Percentiles rank a stretch among this genome's conserved stretches.
These are phyloP conservation scores for Vanrija humicola DNA, from an alignment of 1,284 basidiomycete species.

Conservation along the genomic window DNA sequence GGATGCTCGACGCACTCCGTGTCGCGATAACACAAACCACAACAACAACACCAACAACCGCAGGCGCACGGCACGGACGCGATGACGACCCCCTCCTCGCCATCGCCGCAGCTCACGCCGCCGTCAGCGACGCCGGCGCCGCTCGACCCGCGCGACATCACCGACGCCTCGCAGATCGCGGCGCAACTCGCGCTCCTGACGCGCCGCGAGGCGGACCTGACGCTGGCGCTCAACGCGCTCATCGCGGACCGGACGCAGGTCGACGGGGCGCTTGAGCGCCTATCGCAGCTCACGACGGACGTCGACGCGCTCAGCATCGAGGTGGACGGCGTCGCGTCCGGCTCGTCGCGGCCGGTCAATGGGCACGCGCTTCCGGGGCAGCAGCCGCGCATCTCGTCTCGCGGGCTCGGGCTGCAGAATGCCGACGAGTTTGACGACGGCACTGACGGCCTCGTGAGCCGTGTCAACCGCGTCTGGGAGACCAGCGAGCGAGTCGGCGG, in stretches of 20 bases:
- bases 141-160: slow-evolving; percentile 35
- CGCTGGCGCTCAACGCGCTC: slow-evolving; percentile 67
- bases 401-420: slow-evolving; percentile 32
- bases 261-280: slow-evolving; percentile 59
- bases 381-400: neutral
- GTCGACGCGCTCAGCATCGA: slow-evolving; percentile 63
- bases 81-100: slow-evolving; percentile 2
- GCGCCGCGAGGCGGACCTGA: slow-evolving; percentile 70
- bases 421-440: slow-evolving; percentile 15
- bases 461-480: slow-evolving; percentile 50
- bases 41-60: too few relatives aligned
- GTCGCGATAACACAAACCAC: too few relatives aligned
- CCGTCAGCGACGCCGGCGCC: slow-evolving; percentile 15
- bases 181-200: slow-evolving; percentile 58
- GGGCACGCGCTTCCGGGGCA: neutral
- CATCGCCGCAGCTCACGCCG: slow-evolving; percentile 1
- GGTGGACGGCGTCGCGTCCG: slow-evolving; percentile 50
- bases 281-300: slow-evolving; percentile 62
- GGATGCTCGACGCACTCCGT: too few relatives aligned
- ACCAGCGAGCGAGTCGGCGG: slow-evolving; percentile 88
- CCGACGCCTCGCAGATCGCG: slow-evolving; percentile 37
- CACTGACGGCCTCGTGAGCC: slow-evolving; percentile 40
- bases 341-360: neutral
- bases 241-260: slow-evolving; percentile 68
- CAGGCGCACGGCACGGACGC: neutral